phyloP scores from a whole-genome alignment of 2,329 filamentous ascomycete species.

The Rhynchosporium secalis region DNA sequence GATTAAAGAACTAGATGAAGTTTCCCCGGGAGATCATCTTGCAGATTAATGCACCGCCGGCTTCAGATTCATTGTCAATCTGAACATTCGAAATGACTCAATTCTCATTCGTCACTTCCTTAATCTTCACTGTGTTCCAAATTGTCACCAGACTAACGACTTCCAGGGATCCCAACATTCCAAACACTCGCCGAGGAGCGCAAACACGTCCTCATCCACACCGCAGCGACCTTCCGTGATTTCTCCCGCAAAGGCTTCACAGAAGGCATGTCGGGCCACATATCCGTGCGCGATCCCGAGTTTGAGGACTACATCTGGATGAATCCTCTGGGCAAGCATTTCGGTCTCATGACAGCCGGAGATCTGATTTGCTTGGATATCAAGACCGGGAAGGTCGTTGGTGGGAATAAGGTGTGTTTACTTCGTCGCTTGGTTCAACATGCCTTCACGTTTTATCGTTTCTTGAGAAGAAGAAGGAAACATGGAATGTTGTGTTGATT shows the following conservation, averaged over 20 bases:
- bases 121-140: too few species aligned
- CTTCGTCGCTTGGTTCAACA: neutral
- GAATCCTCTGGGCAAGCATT: slow-evolving; percentile 64
- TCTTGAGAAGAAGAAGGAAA: too few species aligned
- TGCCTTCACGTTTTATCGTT: neutral
- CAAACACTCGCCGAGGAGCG: slow-evolving; percentile 55
- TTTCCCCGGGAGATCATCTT: neutral
- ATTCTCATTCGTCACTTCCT: too few species aligned
- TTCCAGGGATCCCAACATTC: slow-evolving; percentile 56
- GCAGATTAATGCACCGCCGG: neutral
- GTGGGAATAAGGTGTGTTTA: slow-evolving; percentile 52
- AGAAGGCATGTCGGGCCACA: slow-evolving; percentile 70
- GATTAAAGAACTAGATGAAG: neutral
- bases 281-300: slow-evolving; percentile 66
- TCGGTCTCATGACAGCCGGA: slow-evolving; percentile 61
- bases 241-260: slow-evolving; percentile 65
- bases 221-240: slow-evolving; percentile 68
- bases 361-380: slow-evolving; percentile 69
- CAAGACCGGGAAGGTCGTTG: slow-evolving; percentile 58
- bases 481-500: neutral
- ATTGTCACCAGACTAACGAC: neutral
- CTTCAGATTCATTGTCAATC: neutral
- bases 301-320: slow-evolving; percentile 66
- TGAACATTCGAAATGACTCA: neutral
- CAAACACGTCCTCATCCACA: slow-evolving; percentile 64